Evolutionary conservation across 2,329 filamentous ascomycete species (phyloP).

Genomic region (Dryadomyces sulphureus): DNA sequence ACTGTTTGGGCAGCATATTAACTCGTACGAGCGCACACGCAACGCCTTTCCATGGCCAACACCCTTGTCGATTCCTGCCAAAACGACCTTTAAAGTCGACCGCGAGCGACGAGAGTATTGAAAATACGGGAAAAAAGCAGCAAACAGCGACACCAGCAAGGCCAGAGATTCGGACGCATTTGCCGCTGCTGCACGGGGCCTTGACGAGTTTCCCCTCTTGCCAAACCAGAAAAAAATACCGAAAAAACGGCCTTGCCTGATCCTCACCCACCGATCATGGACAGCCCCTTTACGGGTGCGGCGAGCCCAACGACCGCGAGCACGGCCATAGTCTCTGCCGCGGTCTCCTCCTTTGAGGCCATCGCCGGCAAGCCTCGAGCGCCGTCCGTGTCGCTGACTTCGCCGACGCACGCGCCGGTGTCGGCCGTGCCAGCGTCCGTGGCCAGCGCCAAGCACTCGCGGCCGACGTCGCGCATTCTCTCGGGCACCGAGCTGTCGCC

Average conservation of each 20-base stretch:
- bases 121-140: too few species aligned
- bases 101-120: too few species aligned
- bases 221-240: neutral
- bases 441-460: constrained; percentile 9
- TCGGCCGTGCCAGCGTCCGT: constrained; percentile 23
- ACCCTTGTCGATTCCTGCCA: constrained; percentile 24
- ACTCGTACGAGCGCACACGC: neutral
- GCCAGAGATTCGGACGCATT: too few species aligned
- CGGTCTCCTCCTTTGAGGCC: neutral
- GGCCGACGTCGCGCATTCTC: constrained; percentile 37
- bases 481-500: constrained; percentile 43
- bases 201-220: neutral
- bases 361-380: neutral
- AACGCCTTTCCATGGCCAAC: constrained; percentile 19
- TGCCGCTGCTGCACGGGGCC: too few species aligned
- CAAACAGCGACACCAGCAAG: too few species aligned
- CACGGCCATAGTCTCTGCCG: too few species aligned
- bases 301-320: neutral
- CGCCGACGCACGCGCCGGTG: constrained; percentile 13
- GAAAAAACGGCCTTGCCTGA: neutral
- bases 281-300: neutral
- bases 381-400: neutral
- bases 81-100: constrained; percentile 21
- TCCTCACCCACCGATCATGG: neutral
- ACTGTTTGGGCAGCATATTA: too few species aligned